These are phyloP conservation scores for Abelmoschus esculentus DNA, from an alignment of 345 rosid genomes.

Conservation along the genomic window DNA sequence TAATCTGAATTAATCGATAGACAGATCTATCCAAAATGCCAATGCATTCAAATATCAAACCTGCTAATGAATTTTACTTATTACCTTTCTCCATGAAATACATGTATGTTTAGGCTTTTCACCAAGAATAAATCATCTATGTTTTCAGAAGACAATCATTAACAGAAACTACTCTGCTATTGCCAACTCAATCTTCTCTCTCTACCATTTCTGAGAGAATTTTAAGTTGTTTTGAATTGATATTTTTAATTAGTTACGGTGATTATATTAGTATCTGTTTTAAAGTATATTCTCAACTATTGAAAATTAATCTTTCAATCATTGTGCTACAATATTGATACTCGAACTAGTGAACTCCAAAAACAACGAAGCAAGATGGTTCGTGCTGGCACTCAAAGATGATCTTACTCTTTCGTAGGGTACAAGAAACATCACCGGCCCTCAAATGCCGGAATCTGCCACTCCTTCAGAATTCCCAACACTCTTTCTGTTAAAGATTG, in stretches of 20 bases:
- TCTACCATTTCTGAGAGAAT: not conserved
- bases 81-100: constrained; percentile 10
- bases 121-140: constrained; percentile 16
- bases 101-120: constrained; percentile 10
- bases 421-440: constrained; percentile 15
- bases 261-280: too few relatives aligned
- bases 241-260: too few relatives aligned
- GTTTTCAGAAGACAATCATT: not conserved
- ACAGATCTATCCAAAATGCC: too few relatives aligned
- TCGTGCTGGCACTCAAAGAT: constrained; percentile 13
- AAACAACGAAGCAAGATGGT: too few relatives aligned
- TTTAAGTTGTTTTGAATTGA: not conserved
- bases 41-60: not conserved
- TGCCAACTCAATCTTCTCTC: not conserved
- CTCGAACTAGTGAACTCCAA: too few relatives aligned
- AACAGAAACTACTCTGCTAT: not conserved
- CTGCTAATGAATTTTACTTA: constrained; percentile 13
- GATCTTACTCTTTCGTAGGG: constrained; percentile 15
- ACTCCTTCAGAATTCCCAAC: not conserved
- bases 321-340: too few relatives aligned
- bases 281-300: too few relatives aligned
- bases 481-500: not conserved
- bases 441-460: too few relatives aligned
- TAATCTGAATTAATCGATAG: too few relatives aligned
- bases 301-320: too few relatives aligned